Evolutionary conservation across 441 rosid species (phyloP).

Genomic region (Macaranga tanarius): DNA sequence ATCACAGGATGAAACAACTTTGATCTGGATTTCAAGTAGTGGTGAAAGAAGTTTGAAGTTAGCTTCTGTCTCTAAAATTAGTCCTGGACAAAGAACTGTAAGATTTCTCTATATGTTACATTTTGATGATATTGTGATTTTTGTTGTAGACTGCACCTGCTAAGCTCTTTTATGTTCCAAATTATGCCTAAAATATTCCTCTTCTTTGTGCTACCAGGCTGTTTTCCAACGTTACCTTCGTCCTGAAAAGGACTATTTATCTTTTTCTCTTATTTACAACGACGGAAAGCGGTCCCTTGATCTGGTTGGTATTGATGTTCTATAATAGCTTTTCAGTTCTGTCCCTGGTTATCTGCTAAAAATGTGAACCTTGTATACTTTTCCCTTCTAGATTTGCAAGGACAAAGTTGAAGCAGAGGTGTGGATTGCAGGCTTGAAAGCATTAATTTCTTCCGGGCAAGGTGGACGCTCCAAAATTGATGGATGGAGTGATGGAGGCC

Average conservation of each 20-base stretch:
- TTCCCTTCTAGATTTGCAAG: constrained; percentile 68
- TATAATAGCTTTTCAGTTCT: constrained; percentile 11
- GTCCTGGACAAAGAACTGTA: constrained; percentile 99
- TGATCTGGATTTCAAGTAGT: constrained; percentile 84
- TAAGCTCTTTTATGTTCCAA: constrained; percentile 9
- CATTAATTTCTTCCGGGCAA: constrained; percentile 68
- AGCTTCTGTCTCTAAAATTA: constrained; percentile 71
- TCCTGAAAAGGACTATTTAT: constrained; percentile 86
- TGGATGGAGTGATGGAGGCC: constrained; percentile 91
- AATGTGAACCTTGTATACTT: constrained; percentile 24
- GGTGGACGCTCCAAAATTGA: constrained; percentile 93
- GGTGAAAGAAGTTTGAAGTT: constrained; percentile 87
- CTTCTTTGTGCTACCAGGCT: constrained; percentile 48
- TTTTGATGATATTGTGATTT: constrained; percentile 9
- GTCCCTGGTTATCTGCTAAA: constrained; percentile 9
- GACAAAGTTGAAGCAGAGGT: constrained; percentile 94
- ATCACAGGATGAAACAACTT: constrained; percentile 85
- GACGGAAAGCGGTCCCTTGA: constrained; percentile 86
- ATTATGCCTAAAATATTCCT: constrained; percentile 24
- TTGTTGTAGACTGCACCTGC: neutral
- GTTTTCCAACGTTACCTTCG: constrained; percentile 80
- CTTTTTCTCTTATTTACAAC: constrained; percentile 85
- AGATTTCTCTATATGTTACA: constrained; percentile 29
- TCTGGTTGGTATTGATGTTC: constrained; percentile 66
- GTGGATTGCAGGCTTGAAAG: constrained; percentile 83